Base-by-base conservation (phyloP, 257 asterid species). In the Solanum rostratum region DNA sequence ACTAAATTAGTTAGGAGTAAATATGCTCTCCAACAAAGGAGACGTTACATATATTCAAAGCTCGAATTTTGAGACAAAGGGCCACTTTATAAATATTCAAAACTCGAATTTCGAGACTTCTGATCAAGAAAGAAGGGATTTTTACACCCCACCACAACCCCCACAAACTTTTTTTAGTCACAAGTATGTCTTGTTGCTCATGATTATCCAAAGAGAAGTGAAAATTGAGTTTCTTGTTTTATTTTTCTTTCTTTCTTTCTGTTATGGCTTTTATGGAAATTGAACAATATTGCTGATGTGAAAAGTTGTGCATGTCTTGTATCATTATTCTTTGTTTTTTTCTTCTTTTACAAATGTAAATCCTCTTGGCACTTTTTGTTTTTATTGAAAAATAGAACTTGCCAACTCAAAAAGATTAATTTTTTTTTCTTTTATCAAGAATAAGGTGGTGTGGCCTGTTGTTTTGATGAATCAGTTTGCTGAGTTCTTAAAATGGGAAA, bases 401-500 rank as follows among this genome's bases (percentile, higher is more conserved):
- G 82, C 45, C 3, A 76, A 49, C 45, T 76, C 63, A 76, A 76
- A 4, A 62, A 27, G 43, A 24, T 49, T 49, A 7, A 6, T 2
- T n/a, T 11, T 49, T 22, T 27, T 43, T 54, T 16, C 1, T 29
- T 0, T 73, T 9, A 5, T 46, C 24, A 4, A 74, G 14, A 57
- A 14, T 19, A 43, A 84, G 46, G 73, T 19, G 46, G 73, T 52
- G 46, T 60, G 45, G 39, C 43, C 27, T 76, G 43, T 24, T 76
- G 60, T 50, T 37, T 46, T 46, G 52, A 7, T 81, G 62, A 86
- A 84, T 71, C 57, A 83, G 68, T 12, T 65, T 83, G 69, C 80
- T 82, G 84, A 88, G 82, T 20, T 80, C 33, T 45, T 60, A 43
- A 84, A 69, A 95, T 95, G 97, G 96, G 94, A 78, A 94, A 88